A percentile compares a stretch with the other conserved stretches of the same genome.
These are phyloP conservation scores for Styphnolobium japonicum DNA, from an alignment of 306 rosid genomes.

Conservation along the genomic window DNA sequence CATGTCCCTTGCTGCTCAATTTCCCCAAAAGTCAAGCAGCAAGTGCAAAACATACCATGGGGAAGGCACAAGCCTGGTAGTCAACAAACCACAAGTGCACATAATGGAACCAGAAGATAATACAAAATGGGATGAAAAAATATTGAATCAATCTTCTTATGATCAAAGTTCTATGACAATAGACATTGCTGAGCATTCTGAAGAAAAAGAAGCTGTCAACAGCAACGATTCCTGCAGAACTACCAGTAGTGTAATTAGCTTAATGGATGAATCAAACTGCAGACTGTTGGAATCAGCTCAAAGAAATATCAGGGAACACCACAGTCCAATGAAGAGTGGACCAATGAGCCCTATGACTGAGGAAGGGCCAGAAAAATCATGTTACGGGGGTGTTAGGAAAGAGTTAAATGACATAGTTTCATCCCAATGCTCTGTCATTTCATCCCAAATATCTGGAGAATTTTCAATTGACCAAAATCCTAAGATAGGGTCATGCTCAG, in stretches of 20 bases:
- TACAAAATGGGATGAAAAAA: slow-evolving; percentile 43
- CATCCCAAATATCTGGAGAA: slow-evolving; percentile 62
- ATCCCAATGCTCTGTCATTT: slow-evolving; percentile 43
- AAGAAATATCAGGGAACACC: slow-evolving; percentile 16
- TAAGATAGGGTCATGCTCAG: slow-evolving; percentile 56
- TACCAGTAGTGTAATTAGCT: slow-evolving; percentile 29
- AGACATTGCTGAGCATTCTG: slow-evolving; percentile 29
- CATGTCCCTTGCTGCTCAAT: slow-evolving; percentile 92
- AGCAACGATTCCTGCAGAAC: slow-evolving; percentile 26
- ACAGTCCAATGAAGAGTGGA: slow-evolving; percentile 11
- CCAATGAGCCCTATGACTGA: slow-evolving; percentile 18
- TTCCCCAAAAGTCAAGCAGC: slow-evolving; percentile 49
- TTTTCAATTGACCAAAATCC: slow-evolving; percentile 53
- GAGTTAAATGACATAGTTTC: slow-evolving; percentile 43
- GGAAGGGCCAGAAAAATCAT: slow-evolving; percentile 34
- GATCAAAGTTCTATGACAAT: slow-evolving; percentile 26
- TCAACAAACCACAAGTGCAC: slow-evolving; percentile 24
- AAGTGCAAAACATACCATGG: slow-evolving; percentile 10
- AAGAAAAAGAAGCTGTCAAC: slow-evolving; percentile 37
- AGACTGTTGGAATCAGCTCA: slow-evolving; percentile 38
- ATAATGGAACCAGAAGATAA: slow-evolving; percentile 32
- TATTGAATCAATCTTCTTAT: slow-evolving; percentile 29
- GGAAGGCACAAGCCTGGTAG: slow-evolving; percentile 26
- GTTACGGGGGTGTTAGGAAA: slow-evolving; percentile 35
- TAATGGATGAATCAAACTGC: slow-evolving; percentile 54